Base-by-base conservation (phyloP, 1,139 yeast genomes). In the Hyphopichia pseudoburtonii region DNA sequence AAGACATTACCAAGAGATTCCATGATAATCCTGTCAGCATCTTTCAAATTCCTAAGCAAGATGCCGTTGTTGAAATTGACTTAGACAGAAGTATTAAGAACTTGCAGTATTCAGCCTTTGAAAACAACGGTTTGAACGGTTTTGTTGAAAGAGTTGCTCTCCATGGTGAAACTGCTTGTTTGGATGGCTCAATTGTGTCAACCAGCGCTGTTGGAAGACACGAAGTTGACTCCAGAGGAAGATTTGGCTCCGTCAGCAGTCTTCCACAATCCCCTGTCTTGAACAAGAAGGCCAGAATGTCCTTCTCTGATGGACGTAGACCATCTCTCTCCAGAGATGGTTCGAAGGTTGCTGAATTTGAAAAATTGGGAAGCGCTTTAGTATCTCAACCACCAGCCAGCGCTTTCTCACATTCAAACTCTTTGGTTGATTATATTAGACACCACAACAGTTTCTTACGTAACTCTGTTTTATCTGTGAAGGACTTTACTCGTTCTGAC, bases 121-220 rank as follows among this genome's bases (percentile, higher is more conserved):
- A 63, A 38, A 64, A 68, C 52, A 66, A 70, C 48, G 66, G 71
- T 37, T 70, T 86, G 55, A 73, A 68, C 45, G 97, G 97, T 45
- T 82, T 87, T 49, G 83, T 92, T 53, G 96, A 88, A 64, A 80
- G 97, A 60, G 97, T 92, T 37, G 76, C 82, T 46, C 72, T 86
- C 60, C 80, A 82, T 48, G 83, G 80, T 45, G 82, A 82, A 58
- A 86, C 96, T 40, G 87, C 84, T 42, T 84, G 88, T 47, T 75
- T 89, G 50, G 96, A 90, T 58, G 96, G 96, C 48, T 76, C 76
- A 41, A 65, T 87, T 35, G 70, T 85, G 45, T 72, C 75, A 36
- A 55, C 62, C 17, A 74, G 70, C 46, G 82, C 85, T 24, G 60
- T 71, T 35, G 97, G 97, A 47, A 69, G 67, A 57, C 73, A 77